A percentile compares a stretch with the other conserved stretches of the same genome.
Conservation (phyloP, 768 basidiomycete species). For the Collybia nuda region DNA sequence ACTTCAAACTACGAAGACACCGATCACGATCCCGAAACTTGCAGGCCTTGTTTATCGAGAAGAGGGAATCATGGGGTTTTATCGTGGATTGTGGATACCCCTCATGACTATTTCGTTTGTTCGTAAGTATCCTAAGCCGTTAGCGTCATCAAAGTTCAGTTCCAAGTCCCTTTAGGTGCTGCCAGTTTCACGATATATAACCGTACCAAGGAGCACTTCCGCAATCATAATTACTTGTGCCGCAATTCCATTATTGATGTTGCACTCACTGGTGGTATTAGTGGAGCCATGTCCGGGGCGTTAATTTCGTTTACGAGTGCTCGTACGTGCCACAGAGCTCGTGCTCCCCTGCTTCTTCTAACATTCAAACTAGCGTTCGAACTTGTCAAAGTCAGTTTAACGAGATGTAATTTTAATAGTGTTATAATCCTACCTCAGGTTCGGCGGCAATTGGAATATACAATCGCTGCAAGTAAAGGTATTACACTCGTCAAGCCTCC, state of each 20-base stretch:
- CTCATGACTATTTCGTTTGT: constrained; percentile 95
- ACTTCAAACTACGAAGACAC: constrained; percentile 80
- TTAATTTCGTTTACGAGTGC: constrained; percentile 88
- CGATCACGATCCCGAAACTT: constrained; percentile 70
- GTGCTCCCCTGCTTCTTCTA: constrained; percentile 3
- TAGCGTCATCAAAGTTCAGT: constrained; percentile 1
- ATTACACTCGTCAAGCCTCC: constrained; percentile 73
- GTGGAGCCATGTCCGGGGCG: constrained; percentile 87
- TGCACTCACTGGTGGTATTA: constrained; percentile 74
- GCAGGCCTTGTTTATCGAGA: constrained; percentile 76
- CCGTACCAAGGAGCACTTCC: constrained; percentile 74
- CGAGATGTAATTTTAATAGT: constrained; percentile 1
- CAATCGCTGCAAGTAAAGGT: constrained; percentile 83
- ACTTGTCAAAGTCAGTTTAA: constrained; percentile 77
- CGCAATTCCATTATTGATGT: constrained; percentile 65
- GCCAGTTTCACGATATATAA: constrained; percentile 92
- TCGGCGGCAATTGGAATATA: constrained; percentile 88
- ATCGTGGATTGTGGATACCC: constrained; percentile 89
- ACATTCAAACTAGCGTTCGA: constrained; percentile 68
- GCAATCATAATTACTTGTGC: constrained; percentile 55
- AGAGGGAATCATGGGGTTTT: constrained; percentile 88
- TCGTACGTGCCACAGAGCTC: constrained; percentile 53
- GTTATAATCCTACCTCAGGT: constrained; percentile 47
- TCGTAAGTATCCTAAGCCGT: constrained; percentile 54
- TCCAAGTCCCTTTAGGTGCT: constrained; percentile 52